Conservation (phyloP, 2,329 filamentous ascomycete species). For the Aspergillus intermedius region DNA sequence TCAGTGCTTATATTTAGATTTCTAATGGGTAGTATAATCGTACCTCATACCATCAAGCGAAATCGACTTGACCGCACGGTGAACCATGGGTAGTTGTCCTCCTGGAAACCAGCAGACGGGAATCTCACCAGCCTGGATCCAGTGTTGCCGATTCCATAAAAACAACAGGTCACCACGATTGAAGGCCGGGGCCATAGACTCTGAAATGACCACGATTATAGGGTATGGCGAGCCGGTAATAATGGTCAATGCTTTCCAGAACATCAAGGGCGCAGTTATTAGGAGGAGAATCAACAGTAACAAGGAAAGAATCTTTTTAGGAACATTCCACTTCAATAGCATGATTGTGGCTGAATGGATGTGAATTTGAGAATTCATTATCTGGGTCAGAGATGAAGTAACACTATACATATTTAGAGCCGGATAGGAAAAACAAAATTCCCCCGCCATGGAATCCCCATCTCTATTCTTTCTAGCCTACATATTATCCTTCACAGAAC, state of each 20-base stretch:
- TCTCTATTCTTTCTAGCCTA: no score
- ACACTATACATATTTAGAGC: no score
- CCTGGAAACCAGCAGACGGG: constrained; percentile 11
- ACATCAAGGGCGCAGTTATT: background rate
- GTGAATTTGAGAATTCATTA: no score
- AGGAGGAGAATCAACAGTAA: no score
- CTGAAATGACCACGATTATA: constrained; percentile 4
- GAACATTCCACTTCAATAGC: no score
- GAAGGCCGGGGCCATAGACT: constrained; percentile 7
- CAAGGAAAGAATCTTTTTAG: no score
- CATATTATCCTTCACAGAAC: no score
- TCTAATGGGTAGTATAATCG: background rate
- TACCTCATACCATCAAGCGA: background rate
- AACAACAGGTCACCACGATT: constrained; percentile 8
- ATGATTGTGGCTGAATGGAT: no score
- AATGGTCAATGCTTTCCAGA: background rate
- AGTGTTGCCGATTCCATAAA: constrained; percentile 5
- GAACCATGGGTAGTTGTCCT: constrained; percentile 9
- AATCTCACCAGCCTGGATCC: constrained; percentile 6
- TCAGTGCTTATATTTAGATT: background rate
- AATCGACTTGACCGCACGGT: constrained; percentile 8
- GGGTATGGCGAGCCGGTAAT: background rate
- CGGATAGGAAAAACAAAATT: no score
- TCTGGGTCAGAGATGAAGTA: no score
- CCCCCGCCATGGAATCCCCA: no score